phyloP scores from a whole-genome alignment of 192 early-diverging fungal species.

The Tieghemiomyces parasiticus region DNA sequence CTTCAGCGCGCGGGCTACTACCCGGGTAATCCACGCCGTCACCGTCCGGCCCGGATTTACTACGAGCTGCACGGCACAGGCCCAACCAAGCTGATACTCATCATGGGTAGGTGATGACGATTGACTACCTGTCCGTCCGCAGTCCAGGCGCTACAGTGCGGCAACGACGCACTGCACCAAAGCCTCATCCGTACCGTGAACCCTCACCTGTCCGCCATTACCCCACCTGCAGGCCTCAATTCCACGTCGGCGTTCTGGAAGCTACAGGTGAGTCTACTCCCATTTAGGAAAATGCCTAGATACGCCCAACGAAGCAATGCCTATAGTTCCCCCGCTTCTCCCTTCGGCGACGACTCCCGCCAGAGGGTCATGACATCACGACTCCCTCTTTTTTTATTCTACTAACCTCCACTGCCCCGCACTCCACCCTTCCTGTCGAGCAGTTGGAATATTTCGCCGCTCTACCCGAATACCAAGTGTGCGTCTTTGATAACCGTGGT shows the following conservation, averaged over 20 bases:
- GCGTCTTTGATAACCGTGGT: slow-evolving; percentile 78
- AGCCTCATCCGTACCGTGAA: too few species aligned
- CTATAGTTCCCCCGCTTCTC: too few species aligned
- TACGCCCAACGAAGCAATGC: too few species aligned
- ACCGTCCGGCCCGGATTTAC: slow-evolving; percentile 44
- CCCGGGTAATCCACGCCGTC: slow-evolving; percentile 3
- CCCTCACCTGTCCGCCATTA: too few species aligned
- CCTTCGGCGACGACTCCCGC: too few species aligned
- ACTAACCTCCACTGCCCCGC: slow-evolving; percentile 12
- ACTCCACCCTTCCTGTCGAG: too few species aligned
- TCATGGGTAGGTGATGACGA: slow-evolving; percentile 50
- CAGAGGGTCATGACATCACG: too few species aligned
- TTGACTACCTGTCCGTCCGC: too few species aligned
- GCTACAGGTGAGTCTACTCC: slow-evolving; percentile 1
- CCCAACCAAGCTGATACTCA: slow-evolving; percentile 45
- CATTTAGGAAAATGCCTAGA: too few species aligned
- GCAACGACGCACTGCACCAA: too few species aligned
- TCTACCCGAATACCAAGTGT: slow-evolving; percentile 47
- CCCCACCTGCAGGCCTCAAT: neutral
- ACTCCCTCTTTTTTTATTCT: neutral
- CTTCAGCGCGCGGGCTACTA: slow-evolving; percentile 1
- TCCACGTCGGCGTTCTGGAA: slow-evolving; percentile 6
- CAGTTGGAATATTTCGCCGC: slow-evolving; percentile 50
- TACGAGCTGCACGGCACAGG: slow-evolving; percentile 67
- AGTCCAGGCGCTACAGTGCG: too few species aligned